phyloP scores from a whole-genome alignment of 2,329 filamentous ascomycete species.

The Gliomastix tumulicola region DNA sequence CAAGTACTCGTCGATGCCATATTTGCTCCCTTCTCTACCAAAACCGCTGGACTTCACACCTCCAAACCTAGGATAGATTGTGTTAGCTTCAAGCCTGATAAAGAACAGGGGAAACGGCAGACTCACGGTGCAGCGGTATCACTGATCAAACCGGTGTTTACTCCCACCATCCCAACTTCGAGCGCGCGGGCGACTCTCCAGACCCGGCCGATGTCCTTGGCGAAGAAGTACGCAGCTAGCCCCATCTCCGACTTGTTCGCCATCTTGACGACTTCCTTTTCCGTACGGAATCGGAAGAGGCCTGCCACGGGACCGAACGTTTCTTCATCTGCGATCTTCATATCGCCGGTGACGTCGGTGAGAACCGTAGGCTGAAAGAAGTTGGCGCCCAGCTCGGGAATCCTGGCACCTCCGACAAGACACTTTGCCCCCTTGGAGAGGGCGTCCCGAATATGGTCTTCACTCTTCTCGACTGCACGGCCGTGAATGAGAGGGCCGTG shows the following conservation, averaged over 20 bases:
- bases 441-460: conserved; percentile 60
- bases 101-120: too few relatives aligned
- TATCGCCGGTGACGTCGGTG: conserved; percentile 57
- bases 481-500: conserved; percentile 61
- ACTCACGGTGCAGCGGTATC: conserved; percentile 47
- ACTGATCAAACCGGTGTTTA: conserved; percentile 61
- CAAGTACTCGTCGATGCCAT: conserved; percentile 26
- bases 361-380: conserved; percentile 70
- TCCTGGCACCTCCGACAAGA: conserved; percentile 52
- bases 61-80: too few relatives aligned
- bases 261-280: conserved; percentile 62
- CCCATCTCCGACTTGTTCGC: conserved; percentile 67
- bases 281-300: conserved; percentile 63
- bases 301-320: conserved; percentile 71
- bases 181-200: conserved; percentile 39
- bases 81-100: too few relatives aligned
- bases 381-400: conserved; percentile 55
- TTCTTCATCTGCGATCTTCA: conserved; percentile 63
- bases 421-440: conserved; percentile 56
- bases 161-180: conserved; percentile 60
- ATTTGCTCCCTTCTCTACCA: conserved; percentile 66
- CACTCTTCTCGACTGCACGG: conserved; percentile 46
- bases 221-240: conserved; percentile 73
- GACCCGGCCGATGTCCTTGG: conserved; percentile 29
- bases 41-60: conserved; percentile 80